phyloP scores from a whole-genome alignment of 2,329 filamentous ascomycete genomes.

The Cercospora sesami region DNA sequence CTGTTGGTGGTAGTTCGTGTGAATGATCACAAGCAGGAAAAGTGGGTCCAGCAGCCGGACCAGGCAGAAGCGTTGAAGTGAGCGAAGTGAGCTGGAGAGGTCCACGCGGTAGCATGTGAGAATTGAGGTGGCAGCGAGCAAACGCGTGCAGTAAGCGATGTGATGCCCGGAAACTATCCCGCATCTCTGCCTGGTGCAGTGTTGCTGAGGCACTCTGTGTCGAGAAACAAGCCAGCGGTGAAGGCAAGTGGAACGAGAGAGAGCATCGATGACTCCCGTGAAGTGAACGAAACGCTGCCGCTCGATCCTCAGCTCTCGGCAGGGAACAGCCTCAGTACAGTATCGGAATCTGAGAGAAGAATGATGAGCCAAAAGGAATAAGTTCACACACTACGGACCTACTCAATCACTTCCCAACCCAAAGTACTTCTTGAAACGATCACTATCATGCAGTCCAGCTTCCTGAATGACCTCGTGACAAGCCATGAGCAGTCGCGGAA shows the following conservation, averaged over 20 bases:
- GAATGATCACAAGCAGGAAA: not conserved
- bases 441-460: constrained; percentile 62
- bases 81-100: not conserved
- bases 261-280: not conserved
- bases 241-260: not conserved
- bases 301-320: not conserved
- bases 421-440: constrained; percentile 73
- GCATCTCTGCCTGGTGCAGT: not conserved
- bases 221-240: not conserved
- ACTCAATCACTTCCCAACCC: constrained; percentile 25
- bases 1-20: not conserved
- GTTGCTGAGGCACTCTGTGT: not conserved
- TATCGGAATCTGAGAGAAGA: not conserved
- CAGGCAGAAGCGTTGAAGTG: not conserved
- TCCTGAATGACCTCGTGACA: constrained; percentile 75
- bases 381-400: not conserved
- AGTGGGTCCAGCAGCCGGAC: not conserved
- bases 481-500: constrained; percentile 73
- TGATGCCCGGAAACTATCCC: not conserved
- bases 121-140: not conserved
- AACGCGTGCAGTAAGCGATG: not conserved
- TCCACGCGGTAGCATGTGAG: not conserved
- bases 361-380: not conserved
- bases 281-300: not conserved
- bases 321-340: not conserved